A percentile compares a stretch with the other conserved stretches of the same genome.
These are phyloP conservation scores for Camellia granthamiana DNA, from an alignment of 148 eudicot genomes.

Conservation along the genomic window DNA sequence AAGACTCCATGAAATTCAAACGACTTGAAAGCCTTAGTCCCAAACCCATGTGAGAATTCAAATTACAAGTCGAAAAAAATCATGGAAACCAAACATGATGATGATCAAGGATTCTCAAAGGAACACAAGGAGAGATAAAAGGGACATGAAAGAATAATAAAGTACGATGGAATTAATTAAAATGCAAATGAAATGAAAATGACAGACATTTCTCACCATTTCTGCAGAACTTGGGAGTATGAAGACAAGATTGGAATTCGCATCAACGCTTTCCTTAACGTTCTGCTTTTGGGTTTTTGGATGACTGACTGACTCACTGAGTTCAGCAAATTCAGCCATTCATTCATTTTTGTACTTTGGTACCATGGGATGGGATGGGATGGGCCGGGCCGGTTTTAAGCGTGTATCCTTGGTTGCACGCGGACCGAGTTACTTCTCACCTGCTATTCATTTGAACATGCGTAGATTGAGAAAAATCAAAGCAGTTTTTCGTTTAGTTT, in stretches of 20 bases:
- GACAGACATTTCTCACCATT: not conserved
- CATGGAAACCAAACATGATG: not conserved
- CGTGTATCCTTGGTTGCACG: no score
- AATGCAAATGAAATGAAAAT: not conserved
- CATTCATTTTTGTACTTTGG: no score
- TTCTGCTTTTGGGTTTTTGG: conserved; percentile 1
- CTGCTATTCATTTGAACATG: no score
- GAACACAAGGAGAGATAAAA: not conserved
- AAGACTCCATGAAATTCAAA: not conserved
- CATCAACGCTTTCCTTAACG: not conserved
- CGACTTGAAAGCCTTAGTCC: not conserved
- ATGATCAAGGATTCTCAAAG: not conserved
- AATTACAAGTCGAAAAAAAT: not conserved
- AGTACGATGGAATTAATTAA: not conserved
- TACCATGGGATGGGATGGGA: no score
- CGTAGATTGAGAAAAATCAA: no score
- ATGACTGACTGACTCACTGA: not conserved
- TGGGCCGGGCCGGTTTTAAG: no score
- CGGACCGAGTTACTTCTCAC: no score
- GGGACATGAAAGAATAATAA: not conserved
- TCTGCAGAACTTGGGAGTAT: not conserved
- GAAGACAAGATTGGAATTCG: not conserved
- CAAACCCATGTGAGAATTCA: not conserved
- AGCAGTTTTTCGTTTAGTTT: no score
- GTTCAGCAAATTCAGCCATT: no score